These are phyloP conservation scores for Penicillium ochrochloron DNA, from an alignment of 495 filamentous ascomycete genomes.

Conservation along the genomic window DNA sequence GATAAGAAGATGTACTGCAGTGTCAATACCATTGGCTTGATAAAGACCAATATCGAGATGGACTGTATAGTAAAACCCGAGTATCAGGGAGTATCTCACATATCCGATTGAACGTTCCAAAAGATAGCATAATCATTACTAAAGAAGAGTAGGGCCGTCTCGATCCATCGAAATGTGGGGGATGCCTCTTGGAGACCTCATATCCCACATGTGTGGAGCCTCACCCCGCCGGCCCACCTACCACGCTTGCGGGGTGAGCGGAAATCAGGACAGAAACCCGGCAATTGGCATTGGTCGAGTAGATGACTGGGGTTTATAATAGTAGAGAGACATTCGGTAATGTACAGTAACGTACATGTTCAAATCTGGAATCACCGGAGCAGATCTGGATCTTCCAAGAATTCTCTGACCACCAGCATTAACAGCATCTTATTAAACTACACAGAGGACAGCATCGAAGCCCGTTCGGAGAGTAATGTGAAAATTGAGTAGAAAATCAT, in stretches of 20 bases:
- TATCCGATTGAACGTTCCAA: not conserved
- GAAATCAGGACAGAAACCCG: not conserved
- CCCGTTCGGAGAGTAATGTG: too few relatives aligned
- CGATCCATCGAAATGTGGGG: not conserved
- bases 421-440: too few relatives aligned
- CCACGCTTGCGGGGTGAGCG: not conserved
- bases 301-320: too few relatives aligned
- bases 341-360: too few relatives aligned
- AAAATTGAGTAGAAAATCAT: too few relatives aligned
- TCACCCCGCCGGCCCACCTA: slow-evolving; percentile 1
- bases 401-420: too few relatives aligned
- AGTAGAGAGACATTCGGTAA: too few relatives aligned
- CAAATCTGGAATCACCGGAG: too few relatives aligned
- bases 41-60: not conserved
- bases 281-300: not conserved
- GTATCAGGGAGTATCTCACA: not conserved
- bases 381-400: too few relatives aligned
- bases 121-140: not conserved
- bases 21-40: not conserved
- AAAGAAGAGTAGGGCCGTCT: not conserved
- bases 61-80: not conserved
- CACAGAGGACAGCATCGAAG: too few relatives aligned
- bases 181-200: not conserved
- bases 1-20: not conserved
- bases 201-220: not conserved